phyloP scores from a whole-genome alignment of 176 grass and related monocot genomes.

The Zizania latifolia region DNA sequence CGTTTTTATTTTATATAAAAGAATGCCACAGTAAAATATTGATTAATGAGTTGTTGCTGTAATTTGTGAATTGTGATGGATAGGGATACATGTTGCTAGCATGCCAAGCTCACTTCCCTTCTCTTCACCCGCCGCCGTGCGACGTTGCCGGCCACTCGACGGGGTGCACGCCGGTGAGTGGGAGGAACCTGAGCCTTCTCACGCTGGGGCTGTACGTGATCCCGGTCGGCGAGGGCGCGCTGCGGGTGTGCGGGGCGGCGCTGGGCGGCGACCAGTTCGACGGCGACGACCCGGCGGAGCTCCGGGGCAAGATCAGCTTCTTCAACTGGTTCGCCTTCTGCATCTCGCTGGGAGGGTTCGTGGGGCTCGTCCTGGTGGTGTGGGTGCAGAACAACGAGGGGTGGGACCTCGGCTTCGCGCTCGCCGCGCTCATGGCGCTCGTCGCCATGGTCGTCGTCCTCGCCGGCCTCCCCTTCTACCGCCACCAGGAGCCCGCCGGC shows the following conservation, averaged over 20 bases:
- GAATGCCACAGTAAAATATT: neutral
- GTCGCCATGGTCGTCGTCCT: constrained; percentile 15
- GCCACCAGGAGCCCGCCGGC: constrained; percentile 48
- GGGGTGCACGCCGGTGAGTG: constrained; percentile 15
- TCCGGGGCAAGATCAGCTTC: constrained; percentile 38
- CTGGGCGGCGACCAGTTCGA: constrained; percentile 70
- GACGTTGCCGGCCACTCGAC: constrained; percentile 8
- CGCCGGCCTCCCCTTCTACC: constrained; percentile 38
- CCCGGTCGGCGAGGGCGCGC: constrained; percentile 31
- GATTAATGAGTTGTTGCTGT: neutral
- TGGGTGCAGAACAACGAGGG: constrained; percentile 61
- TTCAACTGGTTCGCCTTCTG: constrained; percentile 65
- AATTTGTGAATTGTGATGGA: neutral
- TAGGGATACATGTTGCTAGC: constrained; percentile 48
- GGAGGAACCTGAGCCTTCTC: constrained; percentile 32
- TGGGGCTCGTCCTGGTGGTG: constrained; percentile 46
- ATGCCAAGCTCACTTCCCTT: constrained; percentile 38
- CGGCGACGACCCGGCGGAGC: constrained; percentile 12
- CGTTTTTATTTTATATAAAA: too few species aligned
- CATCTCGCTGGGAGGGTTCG: constrained; percentile 33
- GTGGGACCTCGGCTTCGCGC: constrained; percentile 34
- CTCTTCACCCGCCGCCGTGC: constrained; percentile 43
- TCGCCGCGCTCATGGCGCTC: constrained; percentile 25
- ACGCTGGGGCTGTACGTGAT: constrained; percentile 47
- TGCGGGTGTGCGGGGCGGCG: constrained; percentile 34